Evolutionary conservation across 352 stramenopile species (phyloP).

Genomic region (Globisporangium alternatum): DNA sequence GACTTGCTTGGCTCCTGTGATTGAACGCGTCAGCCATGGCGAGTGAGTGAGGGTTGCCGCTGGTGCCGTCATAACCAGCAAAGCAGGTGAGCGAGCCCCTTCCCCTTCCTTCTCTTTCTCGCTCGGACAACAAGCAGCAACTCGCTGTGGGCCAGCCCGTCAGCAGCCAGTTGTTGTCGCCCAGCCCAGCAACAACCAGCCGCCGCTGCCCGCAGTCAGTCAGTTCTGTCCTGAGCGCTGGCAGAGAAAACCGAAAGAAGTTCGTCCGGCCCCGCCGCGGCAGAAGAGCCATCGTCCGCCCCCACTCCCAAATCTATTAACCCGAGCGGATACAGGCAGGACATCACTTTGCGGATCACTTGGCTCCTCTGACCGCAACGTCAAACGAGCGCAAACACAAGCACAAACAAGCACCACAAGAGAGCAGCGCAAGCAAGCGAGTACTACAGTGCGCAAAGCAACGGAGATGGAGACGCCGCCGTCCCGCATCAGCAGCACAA

Average conservation of each 20-base stretch:
- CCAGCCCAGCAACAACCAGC: background rate
- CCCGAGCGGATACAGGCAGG: conserved; percentile 6
- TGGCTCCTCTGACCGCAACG: conserved; percentile 9
- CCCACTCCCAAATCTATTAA: conserved; percentile 14
- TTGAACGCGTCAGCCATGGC: too few species aligned
- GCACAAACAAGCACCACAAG: background rate
- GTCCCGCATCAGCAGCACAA: background rate
- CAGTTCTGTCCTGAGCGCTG: background rate
- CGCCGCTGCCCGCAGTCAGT: background rate
- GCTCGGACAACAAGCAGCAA: background rate
- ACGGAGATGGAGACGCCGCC: conserved; percentile 6
- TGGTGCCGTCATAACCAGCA: background rate
- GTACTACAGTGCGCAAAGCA: background rate
- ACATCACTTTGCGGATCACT: conserved; percentile 3
- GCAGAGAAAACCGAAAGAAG: conserved; percentile 10
- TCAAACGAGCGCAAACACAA: background rate
- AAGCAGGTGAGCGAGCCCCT: background rate
- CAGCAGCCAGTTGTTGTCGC: conserved; percentile 3
- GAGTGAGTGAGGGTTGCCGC: conserved; percentile 12
- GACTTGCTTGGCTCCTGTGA: background rate
- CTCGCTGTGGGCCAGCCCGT: background rate
- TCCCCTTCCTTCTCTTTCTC: conserved; percentile 11
- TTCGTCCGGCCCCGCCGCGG: conserved; percentile 1
- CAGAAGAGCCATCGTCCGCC: conserved; percentile 21
- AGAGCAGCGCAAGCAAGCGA: background rate